phyloP scores from a whole-genome alignment of 495 filamentous ascomycete genomes.

The Stereocaulon alpinum region DNA sequence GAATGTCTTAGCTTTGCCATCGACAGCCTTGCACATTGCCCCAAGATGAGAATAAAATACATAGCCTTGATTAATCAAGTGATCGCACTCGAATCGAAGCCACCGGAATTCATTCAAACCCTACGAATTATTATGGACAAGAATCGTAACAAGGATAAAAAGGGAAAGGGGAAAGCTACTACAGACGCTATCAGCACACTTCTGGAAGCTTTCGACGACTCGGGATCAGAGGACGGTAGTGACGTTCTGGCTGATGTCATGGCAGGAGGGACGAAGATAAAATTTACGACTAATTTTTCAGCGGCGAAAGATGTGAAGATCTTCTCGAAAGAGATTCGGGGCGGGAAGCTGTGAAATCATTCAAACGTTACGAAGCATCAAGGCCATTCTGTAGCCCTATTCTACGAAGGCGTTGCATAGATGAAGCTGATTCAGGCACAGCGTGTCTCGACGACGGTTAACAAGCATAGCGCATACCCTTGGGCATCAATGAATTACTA shows the following conservation, averaged over 20 bases:
- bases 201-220: conserved; percentile 12
- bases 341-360: conserved; percentile 8
- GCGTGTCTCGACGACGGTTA: too few species aligned
- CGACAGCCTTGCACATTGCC: conserved; percentile 43
- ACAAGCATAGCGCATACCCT: too few species aligned
- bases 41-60: conserved; percentile 42
- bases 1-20: conserved; percentile 43
- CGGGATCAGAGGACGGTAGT: conserved; percentile 16
- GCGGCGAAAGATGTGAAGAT: conserved; percentile 16
- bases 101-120: conserved; percentile 11
- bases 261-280: conserved; percentile 11
- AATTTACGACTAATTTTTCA: not conserved
- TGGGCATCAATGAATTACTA: too few species aligned
- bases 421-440: too few species aligned
- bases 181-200: not conserved
- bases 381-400: not conserved
- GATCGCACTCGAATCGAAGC: conserved; percentile 9
- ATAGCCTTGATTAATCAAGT: conserved; percentile 31
- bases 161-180: conserved; percentile 20
- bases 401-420: not conserved
- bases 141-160: conserved; percentile 11
- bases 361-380: not conserved
- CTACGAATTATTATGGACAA: conserved; percentile 8
- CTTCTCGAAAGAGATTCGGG: conserved; percentile 16
- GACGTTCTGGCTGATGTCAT: conserved; percentile 14